Evolutionary conservation across 2,329 filamentous ascomycete genomes (phyloP), one percentile per base, ranked within the genome.

Genomic region (Xylaria sp.): DNA sequence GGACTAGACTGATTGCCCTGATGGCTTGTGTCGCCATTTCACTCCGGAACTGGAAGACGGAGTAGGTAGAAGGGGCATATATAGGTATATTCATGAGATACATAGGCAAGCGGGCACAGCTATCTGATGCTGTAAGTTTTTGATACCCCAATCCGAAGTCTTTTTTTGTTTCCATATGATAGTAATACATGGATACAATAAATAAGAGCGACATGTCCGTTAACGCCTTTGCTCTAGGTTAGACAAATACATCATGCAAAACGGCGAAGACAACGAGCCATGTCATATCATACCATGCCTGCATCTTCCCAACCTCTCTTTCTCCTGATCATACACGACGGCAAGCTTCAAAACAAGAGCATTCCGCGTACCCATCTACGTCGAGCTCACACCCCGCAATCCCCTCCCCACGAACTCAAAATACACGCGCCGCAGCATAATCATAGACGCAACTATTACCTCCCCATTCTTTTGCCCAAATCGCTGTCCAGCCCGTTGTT

Each of bases 331-430:
- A 31, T 49, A 23, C 46, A 19, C 17, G 62, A 57, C 47, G 9
- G 9, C 28, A 31, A 31, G 28, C 28, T 31, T 31, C 28, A 31
- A 31, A 9, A 4, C 4, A 31, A 5, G 28, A 31, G 9, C 28
- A 31, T 5, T 9, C 28, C 9, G 28, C 28, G 28, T 31, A n/a
- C 9, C 28, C 28, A 31, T 31, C 28, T 31, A 31, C 9, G 28
- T 9, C 28, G 9, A 31, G 28, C 5, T 31, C 9, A 31, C 28
- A 4, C 28, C 28, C 9, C 28, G 28, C 9, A 31, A 9, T 9
- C 57, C 53, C 55, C 54, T 28, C 25, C 58, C 61, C n/a, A 69
- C 38, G 7, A 61, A 66, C 62, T 17, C 47, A 60, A n/a, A 67
- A 52, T 9, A 66, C 60, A 9, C 28, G 28, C 28, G 28, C 4